Conservation (phyloP, 305 asterid genomes). For the Fraxinus xanthoxyloides region DNA sequence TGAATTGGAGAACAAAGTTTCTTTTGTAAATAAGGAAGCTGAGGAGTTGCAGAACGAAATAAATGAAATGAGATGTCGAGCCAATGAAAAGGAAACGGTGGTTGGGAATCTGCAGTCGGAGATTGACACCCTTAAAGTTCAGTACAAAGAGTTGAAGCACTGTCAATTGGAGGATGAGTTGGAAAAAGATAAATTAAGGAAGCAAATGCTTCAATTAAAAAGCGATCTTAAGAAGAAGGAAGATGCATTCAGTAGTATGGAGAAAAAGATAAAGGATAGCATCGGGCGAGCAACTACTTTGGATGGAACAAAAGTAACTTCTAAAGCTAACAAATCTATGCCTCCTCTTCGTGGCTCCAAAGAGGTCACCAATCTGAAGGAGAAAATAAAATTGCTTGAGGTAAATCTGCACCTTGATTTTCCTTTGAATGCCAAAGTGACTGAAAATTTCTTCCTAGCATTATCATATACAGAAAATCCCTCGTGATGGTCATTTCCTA, state of each 20-base stretch:
- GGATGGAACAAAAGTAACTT: slow-evolving; percentile 34
- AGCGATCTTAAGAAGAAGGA: slow-evolving; percentile 58
- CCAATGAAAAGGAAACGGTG: slow-evolving; percentile 55
- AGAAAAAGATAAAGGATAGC: slow-evolving; percentile 61
- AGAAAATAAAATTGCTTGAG: slow-evolving; percentile 78
- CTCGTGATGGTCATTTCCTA: background rate
- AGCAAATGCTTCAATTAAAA: slow-evolving; percentile 51
- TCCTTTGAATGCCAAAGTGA: background rate
- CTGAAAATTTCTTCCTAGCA: background rate
- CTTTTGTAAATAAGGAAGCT: slow-evolving; percentile 40
- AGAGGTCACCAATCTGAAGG: slow-evolving; percentile 65
- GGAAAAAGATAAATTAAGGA: slow-evolving; percentile 66
- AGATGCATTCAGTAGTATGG: slow-evolving; percentile 48
- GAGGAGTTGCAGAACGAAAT: slow-evolving; percentile 47
- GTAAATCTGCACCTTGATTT: slow-evolving; percentile 38
- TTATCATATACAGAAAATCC: background rate
- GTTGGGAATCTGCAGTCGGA: slow-evolving; percentile 46
- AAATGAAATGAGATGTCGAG: slow-evolving; percentile 32
- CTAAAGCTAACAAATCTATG: slow-evolving; percentile 37
- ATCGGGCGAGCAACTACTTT: slow-evolving; percentile 28
- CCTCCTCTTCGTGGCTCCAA: slow-evolving; percentile 37
- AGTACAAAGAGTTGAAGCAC: slow-evolving; percentile 40
- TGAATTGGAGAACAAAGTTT: slow-evolving; percentile 46
- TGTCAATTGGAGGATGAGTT: slow-evolving; percentile 40
- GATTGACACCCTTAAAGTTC: slow-evolving; percentile 44